Conservation (phyloP, 768 basidiomycete species). For the Tephrocybe rancida region DNA sequence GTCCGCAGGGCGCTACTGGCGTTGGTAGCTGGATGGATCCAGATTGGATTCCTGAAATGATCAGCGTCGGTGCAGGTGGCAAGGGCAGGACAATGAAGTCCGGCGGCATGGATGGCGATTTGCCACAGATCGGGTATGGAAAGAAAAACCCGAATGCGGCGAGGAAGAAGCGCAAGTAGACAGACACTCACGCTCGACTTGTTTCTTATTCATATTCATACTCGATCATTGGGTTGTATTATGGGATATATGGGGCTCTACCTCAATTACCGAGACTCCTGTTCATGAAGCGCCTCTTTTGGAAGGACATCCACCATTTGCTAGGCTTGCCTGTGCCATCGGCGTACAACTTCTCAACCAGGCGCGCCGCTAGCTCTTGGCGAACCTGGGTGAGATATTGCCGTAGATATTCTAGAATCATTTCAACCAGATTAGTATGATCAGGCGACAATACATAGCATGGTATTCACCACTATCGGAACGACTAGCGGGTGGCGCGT, state of each 20-base stretch:
- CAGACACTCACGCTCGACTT: conserved; percentile 5
- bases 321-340: conserved; percentile 94
- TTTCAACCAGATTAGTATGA: conserved; percentile 15
- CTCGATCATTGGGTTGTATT: conserved; percentile 12
- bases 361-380: conserved; percentile 85
- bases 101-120: conserved; percentile 57
- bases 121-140: conserved; percentile 89
- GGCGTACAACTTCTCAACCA: conserved; percentile 88
- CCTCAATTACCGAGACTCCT: conserved; percentile 74
- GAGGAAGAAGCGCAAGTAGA: conserved; percentile 60
- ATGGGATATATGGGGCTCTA: conserved; percentile 13
- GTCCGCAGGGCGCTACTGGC: conserved; percentile 47
- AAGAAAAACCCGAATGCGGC: conserved; percentile 86
- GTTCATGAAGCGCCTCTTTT: conserved; percentile 96
- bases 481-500: conserved; percentile 75
- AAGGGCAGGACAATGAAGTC: conserved; percentile 63
- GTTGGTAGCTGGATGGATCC: conserved; percentile 93
- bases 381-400: conserved; percentile 92
- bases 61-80: conserved; percentile 65
- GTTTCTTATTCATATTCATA: conserved; percentile 16
- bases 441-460: background rate
- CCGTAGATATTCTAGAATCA: conserved; percentile 74
- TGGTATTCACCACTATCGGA: conserved; percentile 71
- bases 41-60: conserved; percentile 88
- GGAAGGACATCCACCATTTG: conserved; percentile 99